Evolutionary conservation across 495 filamentous ascomycete species (phyloP).

Genomic region (Aspergillus panamensis): DNA sequence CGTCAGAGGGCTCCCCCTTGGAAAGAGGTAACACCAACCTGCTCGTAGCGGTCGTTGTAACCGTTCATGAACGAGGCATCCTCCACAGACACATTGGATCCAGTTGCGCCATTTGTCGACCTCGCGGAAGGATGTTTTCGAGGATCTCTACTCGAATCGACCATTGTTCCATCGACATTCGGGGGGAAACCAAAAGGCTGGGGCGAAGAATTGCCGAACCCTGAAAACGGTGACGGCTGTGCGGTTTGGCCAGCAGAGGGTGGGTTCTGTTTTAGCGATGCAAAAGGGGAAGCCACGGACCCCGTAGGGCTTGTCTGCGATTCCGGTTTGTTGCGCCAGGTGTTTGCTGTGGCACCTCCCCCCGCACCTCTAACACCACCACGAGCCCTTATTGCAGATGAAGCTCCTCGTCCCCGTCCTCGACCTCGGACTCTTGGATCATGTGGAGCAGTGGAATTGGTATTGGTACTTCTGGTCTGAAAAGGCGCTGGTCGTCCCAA

Average conservation of each 20-base stretch:
- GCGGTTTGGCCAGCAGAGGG: conserved; percentile 11
- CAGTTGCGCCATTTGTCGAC: conserved; percentile 8
- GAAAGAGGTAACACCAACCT: conserved; percentile 24
- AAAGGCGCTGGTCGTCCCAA: conserved; percentile 20
- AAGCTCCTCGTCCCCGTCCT: conserved; percentile 31
- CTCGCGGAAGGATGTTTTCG: conserved; percentile 6
- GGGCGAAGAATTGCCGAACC: conserved; percentile 17
- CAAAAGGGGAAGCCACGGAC: conserved; percentile 31
- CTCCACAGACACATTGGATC: conserved; percentile 20
- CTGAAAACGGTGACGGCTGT: conserved; percentile 20
- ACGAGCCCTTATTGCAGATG: conserved; percentile 14
- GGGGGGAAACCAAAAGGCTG: conserved; percentile 18
- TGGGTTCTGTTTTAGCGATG: conserved; percentile 28
- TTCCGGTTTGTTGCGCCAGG: conserved; percentile 18
- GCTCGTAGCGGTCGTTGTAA: conserved; percentile 43
- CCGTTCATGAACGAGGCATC: conserved; percentile 24
- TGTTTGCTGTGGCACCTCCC: conserved; percentile 19
- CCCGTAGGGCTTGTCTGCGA: conserved; percentile 4
- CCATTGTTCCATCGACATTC: conserved; percentile 12
- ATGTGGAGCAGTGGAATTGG: conserved; percentile 10
- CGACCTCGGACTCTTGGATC: conserved; percentile 26
- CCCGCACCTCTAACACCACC: conserved; percentile 28
- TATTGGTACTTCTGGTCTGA: conserved; percentile 22
- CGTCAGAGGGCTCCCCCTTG: neutral
- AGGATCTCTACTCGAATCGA: conserved; percentile 19